Base-by-base conservation (phyloP, 2,329 filamentous ascomycete species). In the Arthrocladium fulminans region DNA sequence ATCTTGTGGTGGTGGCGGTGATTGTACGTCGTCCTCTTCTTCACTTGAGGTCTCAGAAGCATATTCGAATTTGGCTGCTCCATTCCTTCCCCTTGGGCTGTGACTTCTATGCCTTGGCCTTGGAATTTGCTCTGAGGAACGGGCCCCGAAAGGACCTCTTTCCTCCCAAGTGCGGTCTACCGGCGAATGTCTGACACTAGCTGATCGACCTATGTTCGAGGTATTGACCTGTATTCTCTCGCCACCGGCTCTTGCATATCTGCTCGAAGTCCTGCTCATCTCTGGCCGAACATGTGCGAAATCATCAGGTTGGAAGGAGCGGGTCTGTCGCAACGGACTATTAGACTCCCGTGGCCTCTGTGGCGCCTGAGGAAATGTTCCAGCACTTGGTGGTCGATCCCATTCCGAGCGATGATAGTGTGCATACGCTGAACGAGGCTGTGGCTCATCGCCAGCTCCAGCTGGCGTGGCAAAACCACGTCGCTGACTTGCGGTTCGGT, bases 381-480 rank as follows among this genome's bases (percentile, higher is more conserved):
- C 42, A 20, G 49, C 40, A 12, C 25, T 25, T 10, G 48, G 41
- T 19, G 51, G 48, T 15, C 53, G 53, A 25, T 51, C 44, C 12
- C 51, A 48, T 38, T 48, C 58, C 3, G 61, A 47, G 13, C 44
- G 19, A 35, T 47, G 22, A 30, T 25, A 58, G 47, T 60, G 69
- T 17, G 62, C 63, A 56, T 74, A 75, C n/a, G 74, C 71, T 2
- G 73, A 73, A 15, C 64, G 60, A 23, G 57, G 53, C 19, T 77
- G 77, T 60, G 75, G 75, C 29, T 75, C 70, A 56, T 81, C 78
- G 57, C 81, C 78, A 29, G 71, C 75, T n/a, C 74, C 76, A 25
- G 76, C 70, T 5, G 70, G 71, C 17, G 79, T 77, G 48, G 79
- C 74, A 58, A 80, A 82, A 3, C 76, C 78, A 38, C 44, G 20